phyloP scores from a whole-genome alignment of 106 monocot species.

The Vanilla planifolia region DNA sequence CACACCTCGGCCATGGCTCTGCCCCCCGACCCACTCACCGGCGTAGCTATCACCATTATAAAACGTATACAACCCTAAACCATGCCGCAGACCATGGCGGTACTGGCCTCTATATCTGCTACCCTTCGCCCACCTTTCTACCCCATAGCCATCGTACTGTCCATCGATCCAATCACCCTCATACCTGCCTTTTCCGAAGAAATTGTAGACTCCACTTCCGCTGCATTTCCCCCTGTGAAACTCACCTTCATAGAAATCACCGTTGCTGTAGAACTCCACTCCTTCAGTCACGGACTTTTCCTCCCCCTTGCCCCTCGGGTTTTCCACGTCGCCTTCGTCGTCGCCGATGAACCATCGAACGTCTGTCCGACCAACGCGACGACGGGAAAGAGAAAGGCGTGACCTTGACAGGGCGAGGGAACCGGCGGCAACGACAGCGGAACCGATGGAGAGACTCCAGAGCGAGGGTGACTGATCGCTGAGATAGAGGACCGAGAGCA shows the following conservation, averaged over 20 bases:
- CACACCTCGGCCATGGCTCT: conserved; percentile 49
- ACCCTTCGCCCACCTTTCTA: conserved; percentile 58
- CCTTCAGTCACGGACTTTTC: conserved; percentile 24
- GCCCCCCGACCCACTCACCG: conserved; percentile 51
- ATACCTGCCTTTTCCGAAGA: conserved; percentile 35
- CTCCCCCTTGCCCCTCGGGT: neutral
- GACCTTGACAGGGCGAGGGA: too few relatives aligned
- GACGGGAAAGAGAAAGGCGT: neutral
- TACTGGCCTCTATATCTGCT: conserved; percentile 51
- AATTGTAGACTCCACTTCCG: conserved; percentile 48
- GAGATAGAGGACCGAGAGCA: conserved; percentile 14
- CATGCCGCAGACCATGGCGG: conserved; percentile 33
- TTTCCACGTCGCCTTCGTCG: conserved; percentile 12
- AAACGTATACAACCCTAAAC: conserved; percentile 42
- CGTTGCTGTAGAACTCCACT: conserved; percentile 49
- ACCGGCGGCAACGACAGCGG: conserved; percentile 9
- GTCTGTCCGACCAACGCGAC: neutral
- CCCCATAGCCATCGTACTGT: conserved; percentile 44
- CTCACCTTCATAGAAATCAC: conserved; percentile 54
- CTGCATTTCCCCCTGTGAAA: conserved; percentile 33
- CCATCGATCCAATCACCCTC: conserved; percentile 68
- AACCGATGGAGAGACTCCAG: conserved; percentile 12
- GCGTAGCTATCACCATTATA: conserved; percentile 52
- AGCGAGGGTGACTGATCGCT: neutral
- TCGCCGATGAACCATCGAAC: conserved; percentile 71